Conservation (phyloP, 371 early-diverging fungal species). For the Fennellomyces sp. region DNA sequence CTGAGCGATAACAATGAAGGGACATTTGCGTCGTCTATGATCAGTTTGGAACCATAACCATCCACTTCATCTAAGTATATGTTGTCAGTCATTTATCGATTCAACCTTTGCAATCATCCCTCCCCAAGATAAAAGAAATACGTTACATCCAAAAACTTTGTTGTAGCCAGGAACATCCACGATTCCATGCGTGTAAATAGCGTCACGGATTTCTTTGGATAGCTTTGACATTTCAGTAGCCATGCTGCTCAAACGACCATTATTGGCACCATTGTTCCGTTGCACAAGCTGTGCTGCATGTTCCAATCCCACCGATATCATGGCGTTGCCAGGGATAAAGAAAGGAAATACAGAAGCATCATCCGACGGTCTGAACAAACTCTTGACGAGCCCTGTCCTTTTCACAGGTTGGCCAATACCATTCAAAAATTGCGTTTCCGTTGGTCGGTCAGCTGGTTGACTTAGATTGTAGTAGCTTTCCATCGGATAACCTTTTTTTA, state of each 20-base stretch:
- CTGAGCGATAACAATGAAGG: constrained; percentile 68
- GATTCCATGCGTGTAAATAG: constrained; percentile 55
- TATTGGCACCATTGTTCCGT: background rate
- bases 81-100: too few species aligned
- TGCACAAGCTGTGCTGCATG: constrained; percentile 32
- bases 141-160: constrained; percentile 49
- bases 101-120: too few species aligned
- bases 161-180: constrained; percentile 44
- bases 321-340: constrained; percentile 70
- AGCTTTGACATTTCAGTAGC: constrained; percentile 24
- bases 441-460: constrained; percentile 43
- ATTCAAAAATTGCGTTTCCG: constrained; percentile 60
- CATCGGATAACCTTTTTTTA: constrained; percentile 28
- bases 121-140: background rate
- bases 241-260: constrained; percentile 1
- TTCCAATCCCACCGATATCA: constrained; percentile 61
- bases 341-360: constrained; percentile 67
- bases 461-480: constrained; percentile 28
- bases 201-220: constrained; percentile 56
- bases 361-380: constrained; percentile 69
- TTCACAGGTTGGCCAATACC: constrained; percentile 62
- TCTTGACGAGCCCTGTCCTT: constrained; percentile 62
- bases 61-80: constrained; percentile 70
- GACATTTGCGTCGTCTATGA: constrained; percentile 77
- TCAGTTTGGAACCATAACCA: constrained; percentile 62